phyloP scores from a whole-genome alignment of 345 rosid species.

The Heritiera littoralis region DNA sequence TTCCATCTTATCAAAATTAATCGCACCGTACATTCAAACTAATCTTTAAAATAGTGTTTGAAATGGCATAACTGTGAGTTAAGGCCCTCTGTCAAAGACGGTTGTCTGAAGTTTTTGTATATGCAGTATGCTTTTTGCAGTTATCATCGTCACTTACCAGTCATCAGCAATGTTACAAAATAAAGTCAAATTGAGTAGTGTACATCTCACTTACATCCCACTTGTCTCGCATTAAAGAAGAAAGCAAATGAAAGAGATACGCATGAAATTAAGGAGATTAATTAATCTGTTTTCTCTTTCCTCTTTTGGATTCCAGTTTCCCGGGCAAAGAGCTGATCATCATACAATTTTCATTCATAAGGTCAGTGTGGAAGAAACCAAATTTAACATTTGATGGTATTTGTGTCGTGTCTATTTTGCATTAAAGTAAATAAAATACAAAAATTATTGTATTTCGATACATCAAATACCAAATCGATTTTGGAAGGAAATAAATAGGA shows the following conservation, averaged over 20 bases:
- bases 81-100: neutral
- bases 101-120: neutral
- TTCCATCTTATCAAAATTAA: too few relatives aligned
- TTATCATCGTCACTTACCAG: neutral
- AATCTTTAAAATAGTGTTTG: neutral
- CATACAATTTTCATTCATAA: too few relatives aligned
- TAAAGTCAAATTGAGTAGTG: neutral
- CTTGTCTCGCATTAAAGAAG: constrained; percentile 4
- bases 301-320: too few relatives aligned
- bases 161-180: neutral
- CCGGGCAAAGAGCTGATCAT: too few relatives aligned
- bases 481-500: constrained; percentile 11
- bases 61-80: too few relatives aligned
- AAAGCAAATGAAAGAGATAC: neutral
- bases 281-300: neutral
- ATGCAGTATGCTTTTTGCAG: neutral
- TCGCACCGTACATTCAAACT: too few relatives aligned
- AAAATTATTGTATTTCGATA: too few relatives aligned
- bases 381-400: too few relatives aligned
- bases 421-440: too few relatives aligned
- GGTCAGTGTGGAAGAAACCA: too few relatives aligned
- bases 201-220: neutral
- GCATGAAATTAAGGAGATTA: neutral
- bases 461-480: too few relatives aligned
- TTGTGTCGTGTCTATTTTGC: too few relatives aligned